Conservation (phyloP, 2,329 filamentous ascomycete species). For the Talaromyces sp. region DNA sequence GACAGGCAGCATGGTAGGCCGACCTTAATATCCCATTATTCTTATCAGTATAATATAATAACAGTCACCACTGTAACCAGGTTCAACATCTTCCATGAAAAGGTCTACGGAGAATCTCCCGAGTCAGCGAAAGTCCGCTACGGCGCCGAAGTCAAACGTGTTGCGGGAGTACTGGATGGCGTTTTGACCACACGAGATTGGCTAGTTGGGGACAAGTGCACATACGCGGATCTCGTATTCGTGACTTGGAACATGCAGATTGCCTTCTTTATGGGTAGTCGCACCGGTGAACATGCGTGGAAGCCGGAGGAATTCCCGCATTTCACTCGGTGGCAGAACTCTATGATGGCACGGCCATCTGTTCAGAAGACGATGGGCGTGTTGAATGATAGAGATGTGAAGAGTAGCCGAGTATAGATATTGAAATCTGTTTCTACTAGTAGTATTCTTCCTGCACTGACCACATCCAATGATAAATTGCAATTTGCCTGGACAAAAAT, state of each 20-base stretch:
- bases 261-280: neutral
- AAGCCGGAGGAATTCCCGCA: neutral
- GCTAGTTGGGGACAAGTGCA: slow-evolving; percentile 47
- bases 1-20: slow-evolving; percentile 50
- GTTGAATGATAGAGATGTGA: neutral
- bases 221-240: slow-evolving; percentile 47
- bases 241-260: slow-evolving; percentile 34
- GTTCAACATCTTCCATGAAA: neutral
- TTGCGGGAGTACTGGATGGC: slow-evolving; percentile 49
- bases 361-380: neutral
- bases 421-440: neutral
- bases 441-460: too few relatives aligned
- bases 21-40: slow-evolving; percentile 32
- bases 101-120: slow-evolving; percentile 8
- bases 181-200: slow-evolving; percentile 39
- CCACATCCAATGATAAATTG: too few relatives aligned
- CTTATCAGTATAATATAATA: neutral
- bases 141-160: slow-evolving; percentile 47
- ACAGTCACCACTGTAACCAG: neutral
- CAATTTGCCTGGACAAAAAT: too few relatives aligned
- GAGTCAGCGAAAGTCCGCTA: slow-evolving; percentile 53
- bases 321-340: neutral
- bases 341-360: neutral
- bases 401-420: neutral
- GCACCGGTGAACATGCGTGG: neutral